Percentiles rank a stretch among this genome's conserved stretches.
Conservation (phyloP, 73 alveolate species). For the Paramecium caudatum region DNA sequence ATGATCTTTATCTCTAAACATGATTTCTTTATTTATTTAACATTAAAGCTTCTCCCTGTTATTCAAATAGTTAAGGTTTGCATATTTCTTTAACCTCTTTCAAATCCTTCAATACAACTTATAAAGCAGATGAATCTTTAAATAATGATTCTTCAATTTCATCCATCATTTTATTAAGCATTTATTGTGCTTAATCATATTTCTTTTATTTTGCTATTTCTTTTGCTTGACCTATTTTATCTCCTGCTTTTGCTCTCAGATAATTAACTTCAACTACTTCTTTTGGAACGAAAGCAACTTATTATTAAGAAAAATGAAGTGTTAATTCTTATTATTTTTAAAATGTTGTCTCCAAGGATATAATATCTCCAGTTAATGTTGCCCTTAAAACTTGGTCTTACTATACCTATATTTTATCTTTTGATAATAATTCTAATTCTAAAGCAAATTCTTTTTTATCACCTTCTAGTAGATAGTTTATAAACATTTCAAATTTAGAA, state of each 20-base stretch:
- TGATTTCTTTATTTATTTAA: slow-evolving; percentile 38
- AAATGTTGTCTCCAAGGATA: neutral
- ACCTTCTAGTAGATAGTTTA: slow-evolving; percentile 16
- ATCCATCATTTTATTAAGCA: slow-evolving; percentile 36
- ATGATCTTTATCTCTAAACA: slow-evolving; percentile 40
- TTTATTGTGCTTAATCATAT: slow-evolving; percentile 17
- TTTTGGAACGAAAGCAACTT: neutral
- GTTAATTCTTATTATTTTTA: neutral
- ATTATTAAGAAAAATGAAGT: neutral
- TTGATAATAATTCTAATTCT: neutral
- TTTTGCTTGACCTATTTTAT: neutral
- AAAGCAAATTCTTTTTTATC: slow-evolving; percentile 48
- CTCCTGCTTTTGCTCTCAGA: slow-evolving; percentile 57
- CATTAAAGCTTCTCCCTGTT: slow-evolving; percentile 42
- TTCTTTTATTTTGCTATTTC: slow-evolving; percentile 34
- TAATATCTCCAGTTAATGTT: neutral
- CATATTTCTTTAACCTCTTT: slow-evolving; percentile 44
- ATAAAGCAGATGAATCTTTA: neutral
- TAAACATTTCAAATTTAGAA: neutral
- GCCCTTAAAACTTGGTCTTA: neutral
- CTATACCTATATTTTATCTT: neutral
- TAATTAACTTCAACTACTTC: slow-evolving; percentile 26
- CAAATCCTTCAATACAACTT: slow-evolving; percentile 14
- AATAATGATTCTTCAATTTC: slow-evolving; percentile 32
- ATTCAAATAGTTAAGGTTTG: slow-evolving; percentile 2